Base-by-base conservation (phyloP, 129 eudicot species). In the Escallonia rubra region DNA sequence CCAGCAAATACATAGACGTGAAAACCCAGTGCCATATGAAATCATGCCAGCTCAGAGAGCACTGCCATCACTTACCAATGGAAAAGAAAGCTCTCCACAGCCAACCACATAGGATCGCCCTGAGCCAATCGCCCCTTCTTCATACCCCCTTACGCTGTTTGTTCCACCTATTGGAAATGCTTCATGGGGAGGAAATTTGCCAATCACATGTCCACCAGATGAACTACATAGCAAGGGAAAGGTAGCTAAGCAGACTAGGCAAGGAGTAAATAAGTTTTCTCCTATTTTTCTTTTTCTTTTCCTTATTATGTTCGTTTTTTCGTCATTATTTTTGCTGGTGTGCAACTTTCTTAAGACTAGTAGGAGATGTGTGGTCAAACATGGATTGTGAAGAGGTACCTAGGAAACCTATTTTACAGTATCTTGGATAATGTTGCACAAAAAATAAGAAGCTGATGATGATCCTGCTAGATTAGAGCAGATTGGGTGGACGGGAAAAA, bases 111-210 rank as follows among this genome's bases (percentile, higher is more conserved):
- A 90, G 12, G 99, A 93, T 23, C 99, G 89, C 23, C 99, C 96
- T 0, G 99, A 89, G 59, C 96, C 96, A 74, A 93, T 95, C 12
- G 88, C 90, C 46, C 99, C 99, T 81, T 93, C 99, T 85, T 93
- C 99, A 73, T 93, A 93, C 34, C 99, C 99, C 79, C 99, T 82
- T 42, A 93, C 99, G 49, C 95, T 89, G 75, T 93, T 93, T 59
- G 96, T 93, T 71, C 99, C 99, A 68, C 99, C 99, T 65, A 93
- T 84, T 8, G 92, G 82, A 71, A 89, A 93, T 70, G 99, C 99
- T 82, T 93, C 99, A 78, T 89, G 96, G 2, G 99, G 96, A 44
- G 99, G 90, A 42, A 93, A 93, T 71, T 93, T 93, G 41, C 96
- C 99, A 70, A 82, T 86, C 64, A 93, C 90, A 64, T 93, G 89